These are phyloP conservation scores for Pezicula neosporulosa DNA, from an alignment of 2,329 filamentous ascomycete genomes.

Conservation along the genomic window DNA sequence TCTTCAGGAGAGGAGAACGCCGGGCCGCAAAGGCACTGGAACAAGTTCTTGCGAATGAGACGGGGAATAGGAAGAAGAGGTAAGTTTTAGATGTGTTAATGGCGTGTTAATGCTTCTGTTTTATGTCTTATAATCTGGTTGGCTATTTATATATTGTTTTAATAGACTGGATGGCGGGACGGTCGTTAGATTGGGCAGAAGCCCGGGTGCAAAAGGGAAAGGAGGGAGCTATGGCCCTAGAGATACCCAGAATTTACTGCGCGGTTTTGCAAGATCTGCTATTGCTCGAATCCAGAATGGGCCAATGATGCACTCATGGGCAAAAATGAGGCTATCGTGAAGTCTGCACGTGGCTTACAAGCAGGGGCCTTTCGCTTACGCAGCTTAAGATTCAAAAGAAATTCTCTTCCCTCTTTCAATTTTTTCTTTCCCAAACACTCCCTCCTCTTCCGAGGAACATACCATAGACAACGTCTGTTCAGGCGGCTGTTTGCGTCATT, in stretches of 20 bases:
- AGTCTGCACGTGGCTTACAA: too few relatives aligned
- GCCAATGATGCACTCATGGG: too few relatives aligned
- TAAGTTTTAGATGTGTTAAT: constrained; percentile 5
- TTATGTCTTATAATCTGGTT: neutral
- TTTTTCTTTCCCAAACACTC: too few relatives aligned
- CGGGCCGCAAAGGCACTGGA: constrained; percentile 52
- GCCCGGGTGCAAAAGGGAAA: neutral
- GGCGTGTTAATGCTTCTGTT: neutral
- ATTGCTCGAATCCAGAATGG: neutral
- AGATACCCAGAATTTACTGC: neutral
- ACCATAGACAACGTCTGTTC: too few relatives aligned
- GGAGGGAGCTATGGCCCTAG: neutral
- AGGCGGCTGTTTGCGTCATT: too few relatives aligned
- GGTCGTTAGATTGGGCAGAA: neutral
- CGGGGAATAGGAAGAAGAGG: constrained; percentile 19
- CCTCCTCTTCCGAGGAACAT: too few relatives aligned
- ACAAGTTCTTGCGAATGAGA: constrained; percentile 41
- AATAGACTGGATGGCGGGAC: neutral
- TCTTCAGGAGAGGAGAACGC: constrained; percentile 56
- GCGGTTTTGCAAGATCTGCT: neutral
- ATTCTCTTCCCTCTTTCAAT: too few relatives aligned
- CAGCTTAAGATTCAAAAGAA: too few relatives aligned
- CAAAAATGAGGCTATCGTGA: too few relatives aligned
- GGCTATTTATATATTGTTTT: neutral
- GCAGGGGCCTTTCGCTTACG: too few relatives aligned